Base-by-base conservation (phyloP, 768 basidiomycete genomes). In the Clavulina sp. region DNA sequence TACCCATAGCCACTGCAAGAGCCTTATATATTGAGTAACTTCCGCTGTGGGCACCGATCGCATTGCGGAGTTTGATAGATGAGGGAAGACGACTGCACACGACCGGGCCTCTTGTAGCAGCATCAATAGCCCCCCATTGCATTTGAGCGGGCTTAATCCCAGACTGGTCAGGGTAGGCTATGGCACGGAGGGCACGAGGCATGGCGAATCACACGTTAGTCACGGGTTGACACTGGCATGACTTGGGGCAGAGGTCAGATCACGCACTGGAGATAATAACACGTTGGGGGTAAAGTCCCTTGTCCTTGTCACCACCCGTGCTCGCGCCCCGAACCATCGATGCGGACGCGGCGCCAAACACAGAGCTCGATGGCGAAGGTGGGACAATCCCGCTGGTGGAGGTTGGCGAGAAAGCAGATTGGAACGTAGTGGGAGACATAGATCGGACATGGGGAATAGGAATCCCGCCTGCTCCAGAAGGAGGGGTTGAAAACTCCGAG, bases 21-120 rank as follows among this genome's bases (percentile, higher is more conserved):
- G 93, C 87, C 31, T 89, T 80, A 65, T 95, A 96, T 66, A 95
- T 91, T 13, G 84, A 88, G 66, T 96, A 96, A 1, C 82, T 84
- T 4, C 93, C 92, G 0, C 80, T 81, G 63, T 95, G 91, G 0
- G 93, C 91, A 6, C 93, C 92, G 61, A 96, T 75, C 24, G 92
- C 84, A 64, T 96, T 96, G 43, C 93, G 81, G 50, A 79, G 74
- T 67, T 91, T 92, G 70, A 93, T 83, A 29, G 81, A 80, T 9
- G 73, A 73, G 0, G 82, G 75, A 21, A 91, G 79, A 24, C 92
- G 82, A 1, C 84, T 89, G 62, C 84, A 87, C 53, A 97, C 75
- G 55, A 96, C 72, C 2, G 92, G 88, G 0, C 93, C 93, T 21
- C 91, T 84, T 4, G 70, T 66, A 4, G 61, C 55, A 21, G 84